Evolutionary conservation across 164 flowering plant genomes (phyloP), one percentile per base, ranked within the genome.

Genomic region (Chimonanthus salicifolius): DNA sequence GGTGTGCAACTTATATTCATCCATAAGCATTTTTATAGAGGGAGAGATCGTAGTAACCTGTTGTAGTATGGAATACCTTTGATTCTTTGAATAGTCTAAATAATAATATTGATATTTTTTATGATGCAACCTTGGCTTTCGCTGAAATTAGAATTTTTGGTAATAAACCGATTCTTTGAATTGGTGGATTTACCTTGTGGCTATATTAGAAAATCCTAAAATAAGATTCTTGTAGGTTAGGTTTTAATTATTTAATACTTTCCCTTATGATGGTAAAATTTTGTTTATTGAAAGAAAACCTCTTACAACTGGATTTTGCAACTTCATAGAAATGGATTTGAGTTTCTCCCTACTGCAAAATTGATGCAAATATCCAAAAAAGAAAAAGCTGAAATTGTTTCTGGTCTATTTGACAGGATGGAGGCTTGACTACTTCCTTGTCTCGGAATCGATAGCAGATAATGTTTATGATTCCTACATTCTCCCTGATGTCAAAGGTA

Each of bases 381-480:
- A 6, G 5, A 18, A 5, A 62, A 5, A n/a, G 7, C 21, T 63
- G 33, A 18, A 15, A 5, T 10, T 68, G 44, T 68, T 3, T 1
- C 48, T 68, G 70, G 70, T 5, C 33, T 10, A 6, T 72, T 21
- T 73, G 69, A 79, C 84, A 95, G 99, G 99, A 16, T 95, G 99
- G 99, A 86, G 99, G 68, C 94, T 95, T 3, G 99, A 95, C 82
- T 95, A 95, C 79, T 95, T 91, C 76, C 88, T 95, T 45, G 94
- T 85, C 49, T 93, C 99, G 5, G 97, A 93, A 78, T 86, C 90
- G 20, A 84, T 95, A 64, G 88, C 87, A 0, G 88, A 92, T 75
- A 82, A 82, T n/a, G 94, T 93, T 76, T 89, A 95, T 62, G 99
- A 95, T 73, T 93, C 99, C 6, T 95, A 89, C 82, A 92, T 95